phyloP scores from a whole-genome alignment of 2,329 filamentous ascomycete genomes.

The Neofusicoccum sp. region DNA sequence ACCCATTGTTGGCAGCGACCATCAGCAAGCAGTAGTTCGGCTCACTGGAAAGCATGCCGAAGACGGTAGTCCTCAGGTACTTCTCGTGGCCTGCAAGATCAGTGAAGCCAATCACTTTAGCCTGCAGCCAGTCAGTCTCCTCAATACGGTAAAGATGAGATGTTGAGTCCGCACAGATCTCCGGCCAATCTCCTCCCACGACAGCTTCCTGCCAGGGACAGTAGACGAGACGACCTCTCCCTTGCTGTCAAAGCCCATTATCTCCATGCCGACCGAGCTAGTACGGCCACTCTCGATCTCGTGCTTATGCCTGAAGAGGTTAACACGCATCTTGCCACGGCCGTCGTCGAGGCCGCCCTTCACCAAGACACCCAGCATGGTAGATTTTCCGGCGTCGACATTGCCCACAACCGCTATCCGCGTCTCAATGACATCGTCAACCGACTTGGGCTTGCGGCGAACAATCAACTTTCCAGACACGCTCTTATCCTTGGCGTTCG shows the following conservation, averaged over 20 bases:
- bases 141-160: background rate
- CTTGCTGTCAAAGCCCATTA: conserved; percentile 91
- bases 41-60: conserved; percentile 89
- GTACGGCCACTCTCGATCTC: conserved; percentile 95
- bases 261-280: conserved; percentile 97
- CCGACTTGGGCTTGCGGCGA: conserved; percentile 69
- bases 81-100: conserved; percentile 95
- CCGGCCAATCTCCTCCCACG: conserved; percentile 97
- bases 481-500: conserved; percentile 68
- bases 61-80: conserved; percentile 94
- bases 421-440: conserved; percentile 92
- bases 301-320: conserved; percentile 96
- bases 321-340: conserved; percentile 88
- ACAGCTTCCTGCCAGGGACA: conserved; percentile 80
- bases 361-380: conserved; percentile 90
- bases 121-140: conserved; percentile 38
- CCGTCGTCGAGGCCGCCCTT: conserved; percentile 96
- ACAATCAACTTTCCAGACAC: conserved; percentile 87
- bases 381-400: conserved; percentile 96
- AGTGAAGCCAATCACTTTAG: conserved; percentile 96
- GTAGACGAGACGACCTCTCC: conserved; percentile 82
- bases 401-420: conserved; percentile 97
- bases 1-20: conserved; percentile 96
- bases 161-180: conserved; percentile 62
- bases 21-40: conserved; percentile 97